Evolutionary conservation across 2,329 filamentous ascomycete genomes (phyloP).

Genomic region (Trichophyton rubrum): DNA sequence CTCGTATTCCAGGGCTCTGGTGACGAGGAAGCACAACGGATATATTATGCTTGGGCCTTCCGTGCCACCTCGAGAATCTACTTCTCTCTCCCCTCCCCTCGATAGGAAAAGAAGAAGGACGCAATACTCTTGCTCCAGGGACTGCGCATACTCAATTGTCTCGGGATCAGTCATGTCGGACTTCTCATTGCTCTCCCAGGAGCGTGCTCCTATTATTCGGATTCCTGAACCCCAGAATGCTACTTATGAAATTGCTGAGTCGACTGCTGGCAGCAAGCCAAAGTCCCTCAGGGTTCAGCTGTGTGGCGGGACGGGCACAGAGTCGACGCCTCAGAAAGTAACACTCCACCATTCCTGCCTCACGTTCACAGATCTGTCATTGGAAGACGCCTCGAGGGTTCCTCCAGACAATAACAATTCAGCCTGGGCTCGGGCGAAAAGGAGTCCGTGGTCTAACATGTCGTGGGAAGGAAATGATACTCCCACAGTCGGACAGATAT

Average conservation of each 20-base stretch:
- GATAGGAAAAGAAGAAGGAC: neutral
- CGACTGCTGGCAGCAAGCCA: conserved; percentile 5
- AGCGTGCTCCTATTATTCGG: conserved; percentile 12
- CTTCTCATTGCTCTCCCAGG: neutral
- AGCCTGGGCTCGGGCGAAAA: conserved; percentile 25
- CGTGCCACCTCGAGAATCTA: neutral
- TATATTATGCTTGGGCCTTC: neutral
- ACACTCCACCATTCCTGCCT: conserved; percentile 17
- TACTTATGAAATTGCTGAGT: conserved; percentile 14
- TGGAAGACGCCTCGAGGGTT: conserved; percentile 14
- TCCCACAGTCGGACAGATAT: conserved; percentile 28
- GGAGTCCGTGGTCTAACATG: conserved; percentile 22
- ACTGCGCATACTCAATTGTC: neutral
- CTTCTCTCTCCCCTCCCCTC: neutral
- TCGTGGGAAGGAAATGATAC: conserved; percentile 21
- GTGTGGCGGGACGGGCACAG: conserved; percentile 12
- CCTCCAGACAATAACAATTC: conserved; percentile 26
- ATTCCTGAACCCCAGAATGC: conserved; percentile 17
- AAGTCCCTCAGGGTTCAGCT: conserved; percentile 14
- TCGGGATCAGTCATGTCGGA: conserved; percentile 4
- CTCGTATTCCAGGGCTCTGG: neutral
- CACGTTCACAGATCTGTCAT: conserved; percentile 20
- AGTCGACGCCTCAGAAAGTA: conserved; percentile 8
- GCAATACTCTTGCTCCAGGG: neutral
- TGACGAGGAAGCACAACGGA: neutral